These are phyloP conservation scores for Polychaeton citri DNA, from an alignment of 2,329 filamentous ascomycete species.

Conservation along the genomic window DNA sequence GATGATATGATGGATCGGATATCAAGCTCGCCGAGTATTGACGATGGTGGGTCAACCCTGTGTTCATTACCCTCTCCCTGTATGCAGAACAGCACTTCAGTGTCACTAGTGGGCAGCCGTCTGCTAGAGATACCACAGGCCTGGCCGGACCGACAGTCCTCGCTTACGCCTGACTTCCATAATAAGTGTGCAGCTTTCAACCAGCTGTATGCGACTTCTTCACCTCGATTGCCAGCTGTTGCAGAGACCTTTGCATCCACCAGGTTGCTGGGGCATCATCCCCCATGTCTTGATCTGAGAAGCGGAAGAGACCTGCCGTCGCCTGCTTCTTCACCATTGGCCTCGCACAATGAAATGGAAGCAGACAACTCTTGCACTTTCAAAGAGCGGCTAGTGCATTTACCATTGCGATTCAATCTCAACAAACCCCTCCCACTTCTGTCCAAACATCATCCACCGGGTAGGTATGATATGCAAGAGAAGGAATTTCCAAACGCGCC, in stretches of 20 bases:
- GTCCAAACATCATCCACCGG: conserved; percentile 3
- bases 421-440: conserved; percentile 5
- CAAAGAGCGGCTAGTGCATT: not conserved
- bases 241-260: too few species aligned
- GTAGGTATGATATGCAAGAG: not conserved
- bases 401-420: not conserved
- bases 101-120: too few species aligned
- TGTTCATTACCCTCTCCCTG: conserved; percentile 25
- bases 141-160: not conserved
- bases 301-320: too few species aligned
- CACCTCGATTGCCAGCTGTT: not conserved
- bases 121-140: not conserved
- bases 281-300: too few species aligned
- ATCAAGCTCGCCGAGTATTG: conserved; percentile 95
- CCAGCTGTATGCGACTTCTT: not conserved
- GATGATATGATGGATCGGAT: conserved; percentile 98
- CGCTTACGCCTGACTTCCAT: not conserved
- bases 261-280: too few species aligned
- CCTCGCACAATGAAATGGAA: too few species aligned
- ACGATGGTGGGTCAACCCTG: conserved; percentile 77
- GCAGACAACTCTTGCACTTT: too few species aligned
- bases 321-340: too few species aligned
- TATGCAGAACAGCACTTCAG: too few species aligned
- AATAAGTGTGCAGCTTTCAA: not conserved
- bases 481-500: not conserved